These are phyloP conservation scores for Komagataella ulmi DNA, from an alignment of 805 yeast genomes.

Conservation along the genomic window DNA sequence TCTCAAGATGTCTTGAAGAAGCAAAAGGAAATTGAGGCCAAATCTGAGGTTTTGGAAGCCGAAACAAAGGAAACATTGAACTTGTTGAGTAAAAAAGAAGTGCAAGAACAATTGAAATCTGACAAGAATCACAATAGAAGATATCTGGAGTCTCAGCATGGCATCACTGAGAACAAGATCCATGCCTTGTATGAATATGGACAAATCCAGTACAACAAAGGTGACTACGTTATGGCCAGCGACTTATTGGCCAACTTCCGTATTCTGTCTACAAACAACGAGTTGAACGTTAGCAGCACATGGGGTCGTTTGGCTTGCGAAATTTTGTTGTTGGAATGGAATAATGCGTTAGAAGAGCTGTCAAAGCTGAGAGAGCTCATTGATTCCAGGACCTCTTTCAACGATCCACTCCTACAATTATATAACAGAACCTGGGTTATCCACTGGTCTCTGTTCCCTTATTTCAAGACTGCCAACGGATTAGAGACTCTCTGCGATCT, in stretches of 20 bases:
- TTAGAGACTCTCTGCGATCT: conserved; percentile 40
- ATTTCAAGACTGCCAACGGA: conserved; percentile 39
- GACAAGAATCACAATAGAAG: conserved; percentile 41
- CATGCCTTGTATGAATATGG: conserved; percentile 43
- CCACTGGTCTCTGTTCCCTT: conserved; percentile 58
- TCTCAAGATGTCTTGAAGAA: conserved; percentile 28
- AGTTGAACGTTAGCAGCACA: conserved; percentile 38
- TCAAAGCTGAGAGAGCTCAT: conserved; percentile 41
- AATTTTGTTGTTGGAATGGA: conserved; percentile 39
- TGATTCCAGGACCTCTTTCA: conserved; percentile 34
- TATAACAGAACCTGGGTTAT: conserved; percentile 56
- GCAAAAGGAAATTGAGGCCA: conserved; percentile 25
- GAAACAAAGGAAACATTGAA: conserved; percentile 31
- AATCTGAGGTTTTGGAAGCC: conserved; percentile 22
- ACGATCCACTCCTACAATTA: conserved; percentile 41
- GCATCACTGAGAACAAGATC: conserved; percentile 33
- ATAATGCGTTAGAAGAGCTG: conserved; percentile 38
- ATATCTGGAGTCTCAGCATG: conserved; percentile 28
- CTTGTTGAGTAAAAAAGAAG: conserved; percentile 33
- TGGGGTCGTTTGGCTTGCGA: conserved; percentile 63
- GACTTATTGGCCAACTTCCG: conserved; percentile 46
- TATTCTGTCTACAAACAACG: conserved; percentile 36
- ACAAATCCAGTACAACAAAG: conserved; percentile 49
- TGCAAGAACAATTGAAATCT: conserved; percentile 36
- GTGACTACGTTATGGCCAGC: conserved; percentile 46